phyloP scores from a whole-genome alignment of 768 basidiomycete species.

The Hericium rajendrae region DNA sequence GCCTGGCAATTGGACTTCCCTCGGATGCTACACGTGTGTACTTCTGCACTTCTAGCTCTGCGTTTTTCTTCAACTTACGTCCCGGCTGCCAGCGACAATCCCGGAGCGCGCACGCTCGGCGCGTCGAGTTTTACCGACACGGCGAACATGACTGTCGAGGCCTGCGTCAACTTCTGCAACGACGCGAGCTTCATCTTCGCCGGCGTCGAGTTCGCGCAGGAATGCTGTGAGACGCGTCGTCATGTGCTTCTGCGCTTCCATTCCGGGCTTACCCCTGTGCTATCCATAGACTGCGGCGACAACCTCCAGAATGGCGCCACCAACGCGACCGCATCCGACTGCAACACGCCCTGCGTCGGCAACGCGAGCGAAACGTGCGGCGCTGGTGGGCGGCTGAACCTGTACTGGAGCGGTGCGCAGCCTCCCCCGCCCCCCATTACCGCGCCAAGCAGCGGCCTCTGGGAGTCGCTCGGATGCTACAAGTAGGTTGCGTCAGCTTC shows the following conservation, averaged over 20 bases:
- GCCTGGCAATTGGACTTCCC: constrained; percentile 44
- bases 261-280: not conserved
- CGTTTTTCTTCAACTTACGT: constrained; percentile 24
- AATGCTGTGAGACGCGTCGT: constrained; percentile 47
- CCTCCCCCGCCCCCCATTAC: constrained; percentile 49
- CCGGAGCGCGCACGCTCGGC: constrained; percentile 47
- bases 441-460: constrained; percentile 46
- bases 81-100: constrained; percentile 39
- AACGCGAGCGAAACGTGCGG: constrained; percentile 51
- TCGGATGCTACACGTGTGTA: constrained; percentile 54
- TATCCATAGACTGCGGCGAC: constrained; percentile 54
- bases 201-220: constrained; percentile 57
- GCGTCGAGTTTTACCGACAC: constrained; percentile 36
- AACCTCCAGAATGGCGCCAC: constrained; percentile 35
- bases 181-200: constrained; percentile 47
- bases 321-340: constrained; percentile 39
- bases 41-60: not conserved
- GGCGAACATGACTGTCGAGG: constrained; percentile 52
- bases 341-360: constrained; percentile 54
- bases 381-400: constrained; percentile 44
- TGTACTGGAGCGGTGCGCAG: constrained; percentile 52
- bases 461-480: constrained; percentile 70
- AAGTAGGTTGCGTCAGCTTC: constrained; percentile 30
- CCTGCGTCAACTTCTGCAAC: constrained; percentile 37
- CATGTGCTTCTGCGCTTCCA: not conserved